Conservation (phyloP, 805 yeast genomes). For the Pichia thaimueangensis region DNA sequence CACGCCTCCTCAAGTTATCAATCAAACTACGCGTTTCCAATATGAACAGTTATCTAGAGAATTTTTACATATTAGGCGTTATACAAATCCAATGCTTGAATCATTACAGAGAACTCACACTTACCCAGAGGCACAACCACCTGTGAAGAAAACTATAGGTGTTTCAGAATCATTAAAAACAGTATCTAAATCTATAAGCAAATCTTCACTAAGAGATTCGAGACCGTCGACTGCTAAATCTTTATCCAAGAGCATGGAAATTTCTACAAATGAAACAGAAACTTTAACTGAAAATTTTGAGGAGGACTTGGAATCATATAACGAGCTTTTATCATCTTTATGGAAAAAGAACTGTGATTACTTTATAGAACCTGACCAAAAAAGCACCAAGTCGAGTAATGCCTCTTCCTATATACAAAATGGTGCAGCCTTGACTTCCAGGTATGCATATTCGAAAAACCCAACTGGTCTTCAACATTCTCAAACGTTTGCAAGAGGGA, state of each 20-base stretch:
- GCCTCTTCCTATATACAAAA: neutral
- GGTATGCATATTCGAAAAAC: conserved; percentile 3
- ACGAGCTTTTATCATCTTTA: conserved; percentile 7
- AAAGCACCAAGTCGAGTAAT: neutral
- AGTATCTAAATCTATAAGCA: neutral
- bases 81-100: conserved; percentile 63
- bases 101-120: conserved; percentile 33
- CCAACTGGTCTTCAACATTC: neutral
- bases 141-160: neutral
- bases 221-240: neutral
- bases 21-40: conserved; percentile 57
- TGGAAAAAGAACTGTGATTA: conserved; percentile 14
- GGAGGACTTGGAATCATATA: conserved; percentile 5
- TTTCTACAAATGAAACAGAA: conserved; percentile 3
- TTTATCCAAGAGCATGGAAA: conserved; percentile 3
- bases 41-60: conserved; percentile 74
- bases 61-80: conserved; percentile 60
- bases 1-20: conserved; percentile 20
- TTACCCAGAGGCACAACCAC: neutral
- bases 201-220: neutral
- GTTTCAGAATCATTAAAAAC: neutral
- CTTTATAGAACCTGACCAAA: neutral
- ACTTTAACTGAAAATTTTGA: conserved; percentile 1
- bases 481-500: conserved; percentile 7
- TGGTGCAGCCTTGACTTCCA: neutral